Conservation (phyloP, 2,329 filamentous ascomycete species). For the Sporothrix pallida region DNA sequence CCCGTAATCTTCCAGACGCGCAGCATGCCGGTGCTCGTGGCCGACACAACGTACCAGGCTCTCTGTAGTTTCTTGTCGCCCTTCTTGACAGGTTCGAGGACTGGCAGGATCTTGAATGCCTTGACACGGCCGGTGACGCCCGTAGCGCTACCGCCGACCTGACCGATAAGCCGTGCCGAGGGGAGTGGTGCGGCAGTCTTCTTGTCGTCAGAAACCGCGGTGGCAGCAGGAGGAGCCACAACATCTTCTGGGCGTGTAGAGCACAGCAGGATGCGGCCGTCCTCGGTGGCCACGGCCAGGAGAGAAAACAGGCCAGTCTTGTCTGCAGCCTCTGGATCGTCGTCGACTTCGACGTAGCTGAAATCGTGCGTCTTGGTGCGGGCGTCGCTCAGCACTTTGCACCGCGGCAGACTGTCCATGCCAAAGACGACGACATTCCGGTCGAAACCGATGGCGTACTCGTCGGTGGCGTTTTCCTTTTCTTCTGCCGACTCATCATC, state of each 20-base stretch:
- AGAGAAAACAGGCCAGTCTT: constrained; percentile 47
- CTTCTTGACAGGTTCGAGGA: constrained; percentile 42
- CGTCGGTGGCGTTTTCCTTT: constrained; percentile 59
- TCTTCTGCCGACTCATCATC: constrained; percentile 58
- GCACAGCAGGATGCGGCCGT: constrained; percentile 85
- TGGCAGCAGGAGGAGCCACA: constrained; percentile 40
- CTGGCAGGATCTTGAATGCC: constrained; percentile 74
- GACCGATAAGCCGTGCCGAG: constrained; percentile 71
- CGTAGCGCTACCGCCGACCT: constrained; percentile 74
- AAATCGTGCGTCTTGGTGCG: constrained; percentile 85
- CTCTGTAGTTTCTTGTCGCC: constrained; percentile 16
- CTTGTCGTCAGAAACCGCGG: constrained; percentile 7
- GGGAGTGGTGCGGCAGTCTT: constrained; percentile 47
- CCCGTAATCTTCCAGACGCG: constrained; percentile 71
- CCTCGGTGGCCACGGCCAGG: constrained; percentile 83
- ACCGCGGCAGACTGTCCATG: constrained; percentile 83
- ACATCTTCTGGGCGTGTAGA: constrained; percentile 65
- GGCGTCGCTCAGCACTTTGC: constrained; percentile 70
- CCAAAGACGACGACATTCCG: constrained; percentile 83
- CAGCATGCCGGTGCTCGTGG: constrained; percentile 84
- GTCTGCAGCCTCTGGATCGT: constrained; percentile 49
- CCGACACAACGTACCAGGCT: constrained; percentile 68
- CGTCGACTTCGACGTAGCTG: constrained; percentile 66
- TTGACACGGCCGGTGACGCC: constrained; percentile 79
- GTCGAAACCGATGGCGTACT: constrained; percentile 90